Evolutionary conservation across 768 basidiomycete genomes (phyloP).

Genomic region (Ramaria rubella): DNA sequence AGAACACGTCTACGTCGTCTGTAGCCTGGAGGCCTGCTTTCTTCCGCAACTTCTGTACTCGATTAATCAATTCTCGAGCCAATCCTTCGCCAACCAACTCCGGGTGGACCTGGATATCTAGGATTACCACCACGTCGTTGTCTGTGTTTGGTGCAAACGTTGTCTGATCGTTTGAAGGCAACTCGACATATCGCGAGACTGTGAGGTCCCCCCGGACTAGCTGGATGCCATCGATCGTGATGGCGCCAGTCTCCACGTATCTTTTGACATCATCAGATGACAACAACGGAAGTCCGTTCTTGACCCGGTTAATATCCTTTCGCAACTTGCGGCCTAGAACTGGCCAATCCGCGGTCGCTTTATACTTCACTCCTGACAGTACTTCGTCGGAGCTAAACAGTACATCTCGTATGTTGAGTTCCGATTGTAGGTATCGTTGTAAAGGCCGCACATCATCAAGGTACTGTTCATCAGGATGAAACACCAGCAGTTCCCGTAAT

Average conservation of each 20-base stretch:
- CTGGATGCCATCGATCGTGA: slow-evolving; percentile 84
- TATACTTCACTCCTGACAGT: slow-evolving; percentile 81
- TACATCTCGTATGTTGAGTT: slow-evolving; percentile 90
- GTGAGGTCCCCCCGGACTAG: slow-evolving; percentile 86
- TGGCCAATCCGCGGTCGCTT: slow-evolving; percentile 91
- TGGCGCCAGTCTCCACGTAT: slow-evolving; percentile 67
- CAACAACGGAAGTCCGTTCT: slow-evolving; percentile 76
- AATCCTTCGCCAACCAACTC: slow-evolving; percentile 86
- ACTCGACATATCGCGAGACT: slow-evolving; percentile 86
- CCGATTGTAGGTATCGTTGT: slow-evolving; percentile 84
- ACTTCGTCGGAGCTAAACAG: slow-evolving; percentile 85
- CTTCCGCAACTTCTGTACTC: slow-evolving; percentile 92
- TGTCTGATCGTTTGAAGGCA: slow-evolving; percentile 41
- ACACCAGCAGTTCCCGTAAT: slow-evolving; percentile 84
- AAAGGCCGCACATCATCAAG: slow-evolving; percentile 80
- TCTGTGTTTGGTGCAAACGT: slow-evolving; percentile 77
- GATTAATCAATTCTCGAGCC: slow-evolving; percentile 83
- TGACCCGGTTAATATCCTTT: slow-evolving; percentile 84
- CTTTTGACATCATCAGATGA: slow-evolving; percentile 76
- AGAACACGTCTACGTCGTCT: slow-evolving; percentile 87
- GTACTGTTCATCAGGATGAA: slow-evolving; percentile 83
- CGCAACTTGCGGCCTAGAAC: slow-evolving; percentile 89
- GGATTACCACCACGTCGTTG: slow-evolving; percentile 88
- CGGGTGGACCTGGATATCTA: slow-evolving; percentile 82
- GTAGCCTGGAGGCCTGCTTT: slow-evolving; percentile 93